Percentiles rank a stretch among this genome's conserved stretches.
Evolutionary conservation across 306 rosid species (phyloP).

Genomic region (Cajanus cajan): DNA sequence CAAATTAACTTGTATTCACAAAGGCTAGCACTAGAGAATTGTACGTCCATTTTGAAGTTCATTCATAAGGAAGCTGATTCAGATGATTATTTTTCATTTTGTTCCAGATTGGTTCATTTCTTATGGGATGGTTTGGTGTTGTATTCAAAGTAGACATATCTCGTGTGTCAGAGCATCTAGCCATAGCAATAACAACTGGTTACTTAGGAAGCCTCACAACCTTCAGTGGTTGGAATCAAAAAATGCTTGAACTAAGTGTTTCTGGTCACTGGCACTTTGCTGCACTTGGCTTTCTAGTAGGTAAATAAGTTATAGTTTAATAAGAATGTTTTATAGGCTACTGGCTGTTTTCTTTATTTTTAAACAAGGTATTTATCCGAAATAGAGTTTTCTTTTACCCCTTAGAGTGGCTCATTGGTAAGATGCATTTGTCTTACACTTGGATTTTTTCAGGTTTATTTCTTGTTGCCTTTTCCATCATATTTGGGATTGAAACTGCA

Average conservation of each 20-base stretch:
- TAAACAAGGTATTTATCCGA: too few relatives aligned
- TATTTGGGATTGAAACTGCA: conserved; percentile 69
- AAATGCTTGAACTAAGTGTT: conserved; percentile 75
- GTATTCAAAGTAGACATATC: conserved; percentile 72
- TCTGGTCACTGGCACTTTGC: conserved; percentile 61
- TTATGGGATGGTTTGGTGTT: conserved; percentile 94
- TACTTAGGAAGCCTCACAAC: conserved; percentile 92
- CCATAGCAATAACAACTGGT: conserved; percentile 75
- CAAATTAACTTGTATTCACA: background rate
- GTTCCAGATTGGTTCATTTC: conserved; percentile 73
- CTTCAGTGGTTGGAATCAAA: conserved; percentile 91
- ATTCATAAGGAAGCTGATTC: background rate
- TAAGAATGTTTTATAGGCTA: too few relatives aligned
- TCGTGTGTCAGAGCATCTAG: conserved; percentile 60
- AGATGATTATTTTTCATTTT: background rate
- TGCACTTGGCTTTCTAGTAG: conserved; percentile 64
- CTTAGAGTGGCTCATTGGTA: too few relatives aligned
- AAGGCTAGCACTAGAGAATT: conserved; percentile 30
- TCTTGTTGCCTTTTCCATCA: conserved; percentile 64
- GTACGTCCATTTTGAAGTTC: background rate
- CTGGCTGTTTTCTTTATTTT: too few relatives aligned
- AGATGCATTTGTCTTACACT: background rate
- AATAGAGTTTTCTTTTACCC: too few relatives aligned
- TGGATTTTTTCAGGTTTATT: conserved; percentile 49
- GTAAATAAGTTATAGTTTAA: too few relatives aligned